Conservation (phyloP, 176 grass and related monocot genomes). For the Melocanna baccifera region DNA sequence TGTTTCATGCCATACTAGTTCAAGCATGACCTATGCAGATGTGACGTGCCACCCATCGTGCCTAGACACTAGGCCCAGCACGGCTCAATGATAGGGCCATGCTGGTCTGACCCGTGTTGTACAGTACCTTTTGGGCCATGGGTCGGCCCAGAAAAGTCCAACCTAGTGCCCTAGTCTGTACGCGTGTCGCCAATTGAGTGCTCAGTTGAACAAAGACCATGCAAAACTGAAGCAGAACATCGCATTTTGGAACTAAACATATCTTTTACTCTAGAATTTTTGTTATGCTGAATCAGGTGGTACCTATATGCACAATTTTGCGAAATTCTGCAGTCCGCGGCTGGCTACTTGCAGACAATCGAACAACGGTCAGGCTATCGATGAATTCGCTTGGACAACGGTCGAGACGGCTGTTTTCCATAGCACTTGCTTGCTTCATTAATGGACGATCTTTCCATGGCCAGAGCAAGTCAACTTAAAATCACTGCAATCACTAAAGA, state of each 20-base stretch:
- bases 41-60: accelerated
- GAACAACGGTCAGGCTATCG: too few relatives aligned
- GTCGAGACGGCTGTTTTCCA: background rate
- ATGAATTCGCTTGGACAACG: background rate
- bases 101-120: too few relatives aligned
- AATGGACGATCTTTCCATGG: background rate
- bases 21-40: background rate
- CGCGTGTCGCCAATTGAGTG: too few relatives aligned
- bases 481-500: background rate
- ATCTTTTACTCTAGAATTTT: too few relatives aligned
- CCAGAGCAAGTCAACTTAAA: background rate
- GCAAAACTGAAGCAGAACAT: too few relatives aligned
- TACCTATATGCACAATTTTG: background rate
- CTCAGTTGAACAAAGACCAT: too few relatives aligned
- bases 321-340: background rate
- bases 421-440: background rate
- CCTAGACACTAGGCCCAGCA: accelerated
- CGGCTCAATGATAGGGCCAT: too few relatives aligned
- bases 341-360: background rate
- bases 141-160: too few relatives aligned
- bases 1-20: accelerated
- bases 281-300: too few relatives aligned
- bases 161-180: too few relatives aligned
- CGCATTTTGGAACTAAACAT: too few relatives aligned
- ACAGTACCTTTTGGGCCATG: too few relatives aligned